Evolutionary conservation across 169 alveolate genomes (phyloP), one percentile per base, ranked within the genome.

Genomic region (Neospora caninum): DNA sequence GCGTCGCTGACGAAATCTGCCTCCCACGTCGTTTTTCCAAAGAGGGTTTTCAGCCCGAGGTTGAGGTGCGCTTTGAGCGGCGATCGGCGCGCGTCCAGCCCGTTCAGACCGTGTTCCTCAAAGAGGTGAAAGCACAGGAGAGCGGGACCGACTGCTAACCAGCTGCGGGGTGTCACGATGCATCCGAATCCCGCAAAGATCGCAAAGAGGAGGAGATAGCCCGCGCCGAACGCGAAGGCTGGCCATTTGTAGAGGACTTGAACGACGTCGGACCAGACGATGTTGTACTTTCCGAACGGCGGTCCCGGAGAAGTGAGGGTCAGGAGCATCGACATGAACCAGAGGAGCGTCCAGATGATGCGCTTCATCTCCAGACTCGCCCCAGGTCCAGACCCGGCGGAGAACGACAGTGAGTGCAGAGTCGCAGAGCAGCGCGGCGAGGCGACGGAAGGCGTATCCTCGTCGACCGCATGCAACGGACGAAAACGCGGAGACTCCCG

Each of bases 331-430:
- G 86, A 78, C 39, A 78, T 43, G 43, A n/a, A 0, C 86, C 86
- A 78, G 39, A 78, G 45, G 1, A 38, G 49, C 39, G 31, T 78
- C 86, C 86, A 78, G 20, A 78, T 78, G 43, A 78, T 20, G 2
- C 86, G 86, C 86, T 78, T 78, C 86, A 78, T 78, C 86, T 20
- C 86, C 45, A 78, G 27, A 78, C 86, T 78, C 45, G 86, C 27
- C 43, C 39, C 45, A 10, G 27, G 39, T 0, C 39, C 20, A n/a
- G n/a, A 4, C 45, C 20, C 39, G 86, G 22, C 10, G 22, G 20
- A 0, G 43, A 20, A 78, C 45, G 27, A 10, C 43, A 43, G 27
- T 9, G 29, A 0, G 1, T 18, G 86, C 45, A 38, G 86, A 2
- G 43, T n/a, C n/a, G n/a, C 29, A 43, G 45, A n/a, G 42, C 39